phyloP scores from a whole-genome alignment of 2,329 filamentous ascomycete species.

The Tolypocladium cylindrosporum region DNA sequence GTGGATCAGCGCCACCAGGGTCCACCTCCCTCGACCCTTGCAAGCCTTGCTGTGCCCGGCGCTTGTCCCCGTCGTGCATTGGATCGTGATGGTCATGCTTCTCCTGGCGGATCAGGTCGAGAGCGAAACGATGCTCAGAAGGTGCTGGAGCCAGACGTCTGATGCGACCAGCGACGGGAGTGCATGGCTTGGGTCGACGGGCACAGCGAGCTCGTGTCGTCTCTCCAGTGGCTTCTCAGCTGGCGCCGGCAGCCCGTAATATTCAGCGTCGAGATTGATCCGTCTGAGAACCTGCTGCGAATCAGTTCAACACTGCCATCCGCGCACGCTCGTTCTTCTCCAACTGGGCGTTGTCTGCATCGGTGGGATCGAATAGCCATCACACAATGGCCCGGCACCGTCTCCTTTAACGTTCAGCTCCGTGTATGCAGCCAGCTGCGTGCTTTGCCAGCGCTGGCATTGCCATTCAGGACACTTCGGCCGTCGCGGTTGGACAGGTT shows the following conservation, averaged over 20 bases:
- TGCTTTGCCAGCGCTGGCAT: not conserved
- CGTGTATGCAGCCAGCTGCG: not conserved
- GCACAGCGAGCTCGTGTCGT: not conserved
- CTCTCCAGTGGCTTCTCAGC: not conserved
- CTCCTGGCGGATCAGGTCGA: not conserved
- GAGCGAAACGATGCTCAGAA: not conserved
- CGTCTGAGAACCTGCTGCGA: not conserved
- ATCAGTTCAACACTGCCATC: not conserved
- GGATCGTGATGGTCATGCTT: not conserved
- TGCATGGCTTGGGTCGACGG: not conserved
- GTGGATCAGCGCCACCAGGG: conserved; percentile 2
- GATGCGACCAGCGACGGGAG: not conserved
- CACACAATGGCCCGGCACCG: not conserved
- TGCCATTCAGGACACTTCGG: not conserved
- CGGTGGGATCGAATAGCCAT: not conserved
- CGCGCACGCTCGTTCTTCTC: not conserved
- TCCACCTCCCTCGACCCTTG: not conserved
- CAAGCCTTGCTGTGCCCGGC: not conserved
- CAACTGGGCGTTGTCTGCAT: not conserved
- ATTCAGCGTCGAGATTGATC: not conserved
- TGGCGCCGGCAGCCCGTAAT: not conserved
- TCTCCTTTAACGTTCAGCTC: not conserved
- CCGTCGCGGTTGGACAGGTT: not conserved
- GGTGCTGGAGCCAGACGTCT: not conserved
- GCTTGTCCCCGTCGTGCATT: conserved; percentile 1